Percentiles rank a stretch among this genome's conserved stretches.
phyloP scores from a whole-genome alignment of 2,329 filamentous ascomycete genomes.

The Aureobasidium sp. region DNA sequence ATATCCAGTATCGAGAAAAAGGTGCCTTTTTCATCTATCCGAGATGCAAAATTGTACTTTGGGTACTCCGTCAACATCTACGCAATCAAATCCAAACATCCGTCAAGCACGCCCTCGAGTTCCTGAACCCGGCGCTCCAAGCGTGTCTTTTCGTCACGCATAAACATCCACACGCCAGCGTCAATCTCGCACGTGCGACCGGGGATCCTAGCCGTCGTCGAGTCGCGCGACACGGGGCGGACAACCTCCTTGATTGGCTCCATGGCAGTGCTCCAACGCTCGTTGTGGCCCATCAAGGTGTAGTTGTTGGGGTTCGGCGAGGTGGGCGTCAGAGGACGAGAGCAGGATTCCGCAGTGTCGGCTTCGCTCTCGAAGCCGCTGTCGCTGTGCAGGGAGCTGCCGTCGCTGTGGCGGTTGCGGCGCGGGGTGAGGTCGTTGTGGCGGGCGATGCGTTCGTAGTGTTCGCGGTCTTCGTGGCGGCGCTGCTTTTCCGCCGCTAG shows the following conservation, averaged over 20 bases:
- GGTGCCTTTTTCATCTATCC: too few relatives aligned
- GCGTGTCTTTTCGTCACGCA: constrained; percentile 49
- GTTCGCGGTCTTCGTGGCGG: constrained; percentile 34
- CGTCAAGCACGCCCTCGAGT: constrained; percentile 50
- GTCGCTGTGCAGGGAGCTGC: constrained; percentile 40
- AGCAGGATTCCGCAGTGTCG: constrained; percentile 42
- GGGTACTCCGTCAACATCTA: background rate
- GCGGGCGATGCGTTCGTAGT: constrained; percentile 21
- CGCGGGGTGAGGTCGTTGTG: constrained; percentile 22
- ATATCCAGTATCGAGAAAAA: background rate
- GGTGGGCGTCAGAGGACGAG: constrained; percentile 30
- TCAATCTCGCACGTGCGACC: constrained; percentile 26
- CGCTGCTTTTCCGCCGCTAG: constrained; percentile 38
- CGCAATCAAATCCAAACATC: constrained; percentile 48
- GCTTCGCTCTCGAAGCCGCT: constrained; percentile 55
- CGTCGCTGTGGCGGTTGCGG: constrained; percentile 23
- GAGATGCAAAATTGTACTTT: too few relatives aligned
- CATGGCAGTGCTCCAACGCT: background rate
- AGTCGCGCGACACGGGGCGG: constrained; percentile 24
- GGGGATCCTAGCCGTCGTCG: constrained; percentile 28
- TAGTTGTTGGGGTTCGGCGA: constrained; percentile 32
- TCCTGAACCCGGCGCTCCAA: constrained; percentile 47
- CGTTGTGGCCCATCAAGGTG: constrained; percentile 23
- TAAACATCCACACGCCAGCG: constrained; percentile 44
- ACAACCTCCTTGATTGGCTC: constrained; percentile 19